Conservation (phyloP, 306 rosid genomes). For the Astragalus glycyphyllos region DNA sequence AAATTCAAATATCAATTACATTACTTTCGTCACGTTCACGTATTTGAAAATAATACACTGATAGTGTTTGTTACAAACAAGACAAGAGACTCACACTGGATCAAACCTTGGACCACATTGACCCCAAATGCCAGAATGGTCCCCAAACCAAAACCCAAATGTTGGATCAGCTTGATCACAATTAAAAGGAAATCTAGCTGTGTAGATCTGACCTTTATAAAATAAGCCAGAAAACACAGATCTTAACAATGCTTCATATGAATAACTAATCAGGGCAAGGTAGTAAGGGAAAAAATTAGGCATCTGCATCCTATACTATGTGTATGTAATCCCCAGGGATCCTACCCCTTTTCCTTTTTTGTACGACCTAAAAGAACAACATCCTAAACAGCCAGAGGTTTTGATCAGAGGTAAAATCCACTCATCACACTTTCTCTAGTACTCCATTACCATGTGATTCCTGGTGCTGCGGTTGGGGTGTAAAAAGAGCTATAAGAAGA, state of each 20-base stretch:
- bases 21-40: not conserved
- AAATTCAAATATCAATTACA: not conserved
- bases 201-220: constrained; percentile 47
- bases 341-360: constrained; percentile 36
- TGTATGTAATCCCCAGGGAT: constrained; percentile 32
- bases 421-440: constrained; percentile 52
- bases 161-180: constrained; percentile 40
- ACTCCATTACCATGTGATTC: constrained; percentile 44
- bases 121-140: constrained; percentile 39
- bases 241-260: constrained; percentile 13
- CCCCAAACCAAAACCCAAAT: constrained; percentile 41
- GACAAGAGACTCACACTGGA: constrained; percentile 8
- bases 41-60: constrained; percentile 33
- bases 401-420: constrained; percentile 37
- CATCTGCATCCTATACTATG: constrained; percentile 37
- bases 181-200: constrained; percentile 29
- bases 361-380: constrained; percentile 32
- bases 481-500: constrained; percentile 78
- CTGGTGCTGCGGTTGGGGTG: constrained; percentile 52
- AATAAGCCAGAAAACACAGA: constrained; percentile 38
- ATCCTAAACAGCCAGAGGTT: constrained; percentile 28
- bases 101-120: constrained; percentile 42
- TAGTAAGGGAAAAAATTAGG: not conserved
- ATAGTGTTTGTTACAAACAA: constrained; percentile 36
- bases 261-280: constrained; percentile 41